A percentile compares a stretch with the other conserved stretches of the same genome.
These are phyloP conservation scores for Coemansia aciculifera DNA, from an alignment of 192 early-diverging fungal genomes.

Conservation along the genomic window DNA sequence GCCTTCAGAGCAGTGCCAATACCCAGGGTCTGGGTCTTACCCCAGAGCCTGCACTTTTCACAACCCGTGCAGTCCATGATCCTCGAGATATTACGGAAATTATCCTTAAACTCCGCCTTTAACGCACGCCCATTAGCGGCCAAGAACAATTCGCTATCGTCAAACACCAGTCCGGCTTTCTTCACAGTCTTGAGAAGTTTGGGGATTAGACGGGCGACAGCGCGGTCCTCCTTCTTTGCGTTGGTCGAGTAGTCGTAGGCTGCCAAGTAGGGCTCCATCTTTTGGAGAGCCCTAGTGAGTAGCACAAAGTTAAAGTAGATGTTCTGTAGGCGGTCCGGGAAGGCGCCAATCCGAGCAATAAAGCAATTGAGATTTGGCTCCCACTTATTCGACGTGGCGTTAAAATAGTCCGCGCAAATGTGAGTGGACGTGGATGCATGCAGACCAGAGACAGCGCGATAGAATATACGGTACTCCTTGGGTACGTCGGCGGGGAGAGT, in stretches of 20 bases:
- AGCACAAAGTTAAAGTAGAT: constrained; percentile 94
- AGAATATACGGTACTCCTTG: constrained; percentile 47
- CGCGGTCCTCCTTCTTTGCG: constrained; percentile 55
- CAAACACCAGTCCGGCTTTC: constrained; percentile 70
- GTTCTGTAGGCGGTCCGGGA: constrained; percentile 93
- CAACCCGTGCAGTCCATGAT: constrained; percentile 99
- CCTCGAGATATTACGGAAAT: constrained; percentile 93
- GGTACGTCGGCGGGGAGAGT: constrained; percentile 52
- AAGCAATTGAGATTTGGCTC: constrained; percentile 91
- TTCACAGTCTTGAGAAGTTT: constrained; percentile 34
- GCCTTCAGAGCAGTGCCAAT: constrained; percentile 96
- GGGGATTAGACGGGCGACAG: constrained; percentile 42
- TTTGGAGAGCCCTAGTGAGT: constrained; percentile 80
- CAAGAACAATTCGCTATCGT: constrained; percentile 85
- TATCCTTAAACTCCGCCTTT: constrained; percentile 83
- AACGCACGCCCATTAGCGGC: constrained; percentile 64
- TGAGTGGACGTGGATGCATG: constrained; percentile 97
- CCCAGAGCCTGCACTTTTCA: constrained; percentile 98
- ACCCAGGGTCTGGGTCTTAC: constrained; percentile 93
- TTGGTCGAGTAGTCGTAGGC: constrained; percentile 79
- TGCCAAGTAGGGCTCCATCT: constrained; percentile 74
- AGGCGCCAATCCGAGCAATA: constrained; percentile 77
- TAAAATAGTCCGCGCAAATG: constrained; percentile 93
- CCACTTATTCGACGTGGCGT: constrained; percentile 88
- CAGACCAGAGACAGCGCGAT: constrained; percentile 64